Conservation (phyloP, 768 basidiomycete genomes). For the Hydnomerulius pinastri region DNA sequence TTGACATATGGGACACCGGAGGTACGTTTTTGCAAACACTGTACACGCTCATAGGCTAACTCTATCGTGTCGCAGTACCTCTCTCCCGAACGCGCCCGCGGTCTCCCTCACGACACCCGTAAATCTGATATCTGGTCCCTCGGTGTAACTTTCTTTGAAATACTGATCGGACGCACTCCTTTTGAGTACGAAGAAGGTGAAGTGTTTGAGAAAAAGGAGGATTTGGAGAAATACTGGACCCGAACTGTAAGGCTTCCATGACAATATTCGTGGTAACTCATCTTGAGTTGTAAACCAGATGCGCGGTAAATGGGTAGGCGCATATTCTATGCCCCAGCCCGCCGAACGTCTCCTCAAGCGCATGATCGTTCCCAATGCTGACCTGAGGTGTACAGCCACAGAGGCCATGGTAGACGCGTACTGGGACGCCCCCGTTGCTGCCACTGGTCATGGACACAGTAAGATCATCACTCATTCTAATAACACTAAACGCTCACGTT, state of each 20-base stretch:
- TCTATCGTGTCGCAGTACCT: constrained; percentile 64
- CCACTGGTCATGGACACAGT: constrained; percentile 42
- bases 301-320: constrained; percentile 84
- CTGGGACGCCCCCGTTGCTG: constrained; percentile 48
- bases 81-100: constrained; percentile 87
- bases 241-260: constrained; percentile 58
- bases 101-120: constrained; percentile 89
- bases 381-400: constrained; percentile 68
- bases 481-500: not conserved
- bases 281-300: constrained; percentile 40
- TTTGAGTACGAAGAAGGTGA: constrained; percentile 85
- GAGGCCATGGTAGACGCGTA: constrained; percentile 69
- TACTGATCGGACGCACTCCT: constrained; percentile 88
- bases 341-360: constrained; percentile 69
- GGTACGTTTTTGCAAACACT: constrained; percentile 39
- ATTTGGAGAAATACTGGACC: constrained; percentile 84
- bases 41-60: not conserved
- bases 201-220: constrained; percentile 74
- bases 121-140: constrained; percentile 89
- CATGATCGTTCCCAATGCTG: constrained; percentile 84
- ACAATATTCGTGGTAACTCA: not conserved
- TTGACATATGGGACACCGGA: constrained; percentile 91
- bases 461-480: constrained; percentile 27
- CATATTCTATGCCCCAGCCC: constrained; percentile 57
- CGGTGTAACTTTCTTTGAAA: constrained; percentile 91